Conservation (phyloP, 257 asterid species). For the Agastache rugosa region DNA sequence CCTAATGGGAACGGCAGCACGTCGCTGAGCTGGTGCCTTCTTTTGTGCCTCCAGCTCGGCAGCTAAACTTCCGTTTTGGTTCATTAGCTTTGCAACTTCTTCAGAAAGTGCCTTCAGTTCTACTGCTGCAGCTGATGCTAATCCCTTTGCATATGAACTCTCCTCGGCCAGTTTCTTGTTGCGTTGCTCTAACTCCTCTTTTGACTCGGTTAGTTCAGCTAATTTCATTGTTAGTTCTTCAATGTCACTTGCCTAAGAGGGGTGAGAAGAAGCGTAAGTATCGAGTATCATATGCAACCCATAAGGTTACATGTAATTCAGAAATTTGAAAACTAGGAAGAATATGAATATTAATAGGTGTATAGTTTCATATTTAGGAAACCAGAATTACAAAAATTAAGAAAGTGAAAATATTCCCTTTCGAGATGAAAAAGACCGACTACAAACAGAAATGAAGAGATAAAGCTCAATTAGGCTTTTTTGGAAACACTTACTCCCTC, state of each 20-base stretch:
- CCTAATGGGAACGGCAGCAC: conserved; percentile 51
- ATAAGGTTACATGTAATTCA: not conserved
- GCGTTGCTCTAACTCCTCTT: conserved; percentile 76
- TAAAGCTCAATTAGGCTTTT: not conserved
- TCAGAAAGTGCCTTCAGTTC: conserved; percentile 95
- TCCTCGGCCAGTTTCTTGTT: conserved; percentile 94
- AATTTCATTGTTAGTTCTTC: conserved; percentile 73
- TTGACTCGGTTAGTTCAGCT: conserved; percentile 56
- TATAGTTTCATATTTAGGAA: too few relatives aligned
- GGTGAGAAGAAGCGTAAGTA: conserved; percentile 26
- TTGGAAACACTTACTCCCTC: not conserved
- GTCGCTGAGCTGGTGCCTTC: conserved; percentile 71
- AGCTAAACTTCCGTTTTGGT: conserved; percentile 74
- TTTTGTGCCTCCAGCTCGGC: conserved; percentile 79
- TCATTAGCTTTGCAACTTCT: conserved; percentile 97
- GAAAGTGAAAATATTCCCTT: not conserved
- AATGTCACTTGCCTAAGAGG: conserved; percentile 64
- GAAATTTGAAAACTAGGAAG: too few relatives aligned
- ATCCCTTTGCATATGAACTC: conserved; percentile 93
- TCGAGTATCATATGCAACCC: not conserved
- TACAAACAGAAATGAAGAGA: not conserved
- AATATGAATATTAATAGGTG: too few relatives aligned
- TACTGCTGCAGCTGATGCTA: conserved; percentile 99
- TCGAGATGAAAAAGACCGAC: not conserved
- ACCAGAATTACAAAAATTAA: too few relatives aligned